Conservation (phyloP, 1,284 basidiomycete species). For the Ceratobasidium sp. region DNA sequence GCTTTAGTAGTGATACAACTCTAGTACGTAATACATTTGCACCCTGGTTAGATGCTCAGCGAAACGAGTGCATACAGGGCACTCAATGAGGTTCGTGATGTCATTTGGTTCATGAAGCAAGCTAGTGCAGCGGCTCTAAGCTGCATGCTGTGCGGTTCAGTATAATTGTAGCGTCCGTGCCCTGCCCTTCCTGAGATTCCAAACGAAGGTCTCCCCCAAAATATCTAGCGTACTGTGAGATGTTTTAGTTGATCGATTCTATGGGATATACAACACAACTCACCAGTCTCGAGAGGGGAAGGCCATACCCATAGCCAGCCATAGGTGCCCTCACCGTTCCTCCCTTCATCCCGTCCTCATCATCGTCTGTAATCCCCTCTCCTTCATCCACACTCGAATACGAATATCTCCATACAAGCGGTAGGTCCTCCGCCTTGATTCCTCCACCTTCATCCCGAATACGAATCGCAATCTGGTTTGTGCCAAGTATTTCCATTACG, state of each 20-base stretch:
- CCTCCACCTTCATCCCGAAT: slow-evolving; percentile 41
- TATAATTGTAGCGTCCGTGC: slow-evolving; percentile 41
- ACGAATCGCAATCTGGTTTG: slow-evolving; percentile 38
- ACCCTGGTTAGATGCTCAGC: not conserved
- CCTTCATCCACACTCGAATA: slow-evolving; percentile 37
- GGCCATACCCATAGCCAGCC: slow-evolving; percentile 42
- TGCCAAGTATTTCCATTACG: slow-evolving; percentile 33
- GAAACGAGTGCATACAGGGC: too few species aligned
- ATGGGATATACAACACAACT: not conserved
- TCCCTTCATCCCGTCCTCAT: slow-evolving; percentile 42
- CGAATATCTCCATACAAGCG: slow-evolving; percentile 39
- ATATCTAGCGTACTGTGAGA: slow-evolving; percentile 40
- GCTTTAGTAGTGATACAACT: slow-evolving; percentile 22
- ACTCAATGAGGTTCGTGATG: not conserved
- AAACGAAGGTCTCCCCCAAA: slow-evolving; percentile 44
- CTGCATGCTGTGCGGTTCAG: slow-evolving; percentile 44
- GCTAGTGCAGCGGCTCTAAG: slow-evolving; percentile 31
- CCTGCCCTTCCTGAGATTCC: slow-evolving; percentile 33
- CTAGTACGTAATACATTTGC: slow-evolving; percentile 6
- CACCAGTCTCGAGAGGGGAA: slow-evolving; percentile 43
- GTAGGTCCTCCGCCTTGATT: slow-evolving; percentile 28
- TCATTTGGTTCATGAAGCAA: not conserved
- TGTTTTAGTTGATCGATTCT: not conserved
- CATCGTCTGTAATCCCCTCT: slow-evolving; percentile 33
- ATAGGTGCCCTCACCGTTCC: slow-evolving; percentile 39